Percentiles rank a stretch among this genome's conserved stretches.
phyloP scores from a whole-genome alignment of 257 asterid genomes.

The Nicotiana noctiflora region DNA sequence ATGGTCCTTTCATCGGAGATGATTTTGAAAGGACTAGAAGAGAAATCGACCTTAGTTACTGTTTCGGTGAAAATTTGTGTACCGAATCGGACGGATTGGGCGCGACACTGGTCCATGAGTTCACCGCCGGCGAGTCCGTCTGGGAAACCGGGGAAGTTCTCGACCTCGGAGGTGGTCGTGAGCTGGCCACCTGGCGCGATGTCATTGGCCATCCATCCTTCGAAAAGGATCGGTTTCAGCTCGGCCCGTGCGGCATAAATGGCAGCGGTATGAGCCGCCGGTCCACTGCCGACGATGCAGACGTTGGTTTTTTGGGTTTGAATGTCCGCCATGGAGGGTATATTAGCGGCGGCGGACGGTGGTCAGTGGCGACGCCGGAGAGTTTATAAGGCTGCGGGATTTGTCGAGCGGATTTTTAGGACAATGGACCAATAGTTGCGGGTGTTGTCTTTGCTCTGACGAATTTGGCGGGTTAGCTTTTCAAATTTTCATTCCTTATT shows the following conservation, averaged over 20 bases:
- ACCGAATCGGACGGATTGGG: conserved; percentile 56
- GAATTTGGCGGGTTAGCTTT: neutral
- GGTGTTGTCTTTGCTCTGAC: conserved; percentile 17
- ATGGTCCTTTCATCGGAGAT: conserved; percentile 46
- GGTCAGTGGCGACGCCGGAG: conserved; percentile 24
- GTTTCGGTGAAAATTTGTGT: conserved; percentile 63
- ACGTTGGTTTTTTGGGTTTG: conserved; percentile 57
- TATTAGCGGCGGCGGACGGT: conserved; percentile 12
- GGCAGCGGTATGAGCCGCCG: conserved; percentile 96
- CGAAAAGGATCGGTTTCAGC: conserved; percentile 79
- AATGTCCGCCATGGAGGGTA: conserved; percentile 10
- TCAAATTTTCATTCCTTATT: neutral
- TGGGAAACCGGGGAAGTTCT: conserved; percentile 89
- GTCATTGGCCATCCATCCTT: conserved; percentile 96
- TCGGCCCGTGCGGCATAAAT: conserved; percentile 89
- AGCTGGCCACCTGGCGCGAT: conserved; percentile 94
- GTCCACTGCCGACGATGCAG: conserved; percentile 90
- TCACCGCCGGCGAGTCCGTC: conserved; percentile 67
- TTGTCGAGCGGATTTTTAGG: conserved; percentile 16
- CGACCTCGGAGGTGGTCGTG: conserved; percentile 88
- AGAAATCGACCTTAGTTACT: conserved; percentile 56
- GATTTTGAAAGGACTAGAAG: conserved; percentile 44
- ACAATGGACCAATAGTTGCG: conserved; percentile 25
- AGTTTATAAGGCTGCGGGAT: conserved; percentile 36
- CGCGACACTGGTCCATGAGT: conserved; percentile 56